Conservation (phyloP, 2,329 filamentous ascomycete genomes). For the Lasiodiplodia citricola region DNA sequence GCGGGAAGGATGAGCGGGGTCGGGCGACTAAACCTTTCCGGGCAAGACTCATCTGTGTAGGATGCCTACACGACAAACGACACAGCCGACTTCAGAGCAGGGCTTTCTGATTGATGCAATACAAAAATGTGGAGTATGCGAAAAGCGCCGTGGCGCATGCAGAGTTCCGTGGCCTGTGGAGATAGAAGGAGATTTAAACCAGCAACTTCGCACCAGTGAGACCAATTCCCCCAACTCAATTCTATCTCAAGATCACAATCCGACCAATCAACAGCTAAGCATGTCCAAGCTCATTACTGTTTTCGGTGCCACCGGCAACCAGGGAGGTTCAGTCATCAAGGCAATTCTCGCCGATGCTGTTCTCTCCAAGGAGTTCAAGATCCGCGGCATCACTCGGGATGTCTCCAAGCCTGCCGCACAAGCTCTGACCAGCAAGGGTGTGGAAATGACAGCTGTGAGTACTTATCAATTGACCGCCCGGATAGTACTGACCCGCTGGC, state of each 20-base stretch:
- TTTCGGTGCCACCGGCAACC: slow-evolving; percentile 64
- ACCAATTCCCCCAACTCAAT: too few species aligned
- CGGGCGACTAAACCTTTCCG: too few species aligned
- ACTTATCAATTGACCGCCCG: not conserved
- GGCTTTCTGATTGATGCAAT: too few species aligned
- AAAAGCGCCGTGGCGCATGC: too few species aligned
- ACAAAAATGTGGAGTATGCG: too few species aligned
- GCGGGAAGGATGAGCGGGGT: too few species aligned
- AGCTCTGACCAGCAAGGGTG: slow-evolving; percentile 52
- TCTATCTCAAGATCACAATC: not conserved
- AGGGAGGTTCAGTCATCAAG: slow-evolving; percentile 61
- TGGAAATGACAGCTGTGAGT: slow-evolving; percentile 43
- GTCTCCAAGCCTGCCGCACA: slow-evolving; percentile 52
- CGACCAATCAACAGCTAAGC: not conserved
- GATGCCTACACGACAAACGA: too few species aligned
- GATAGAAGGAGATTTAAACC: too few species aligned
- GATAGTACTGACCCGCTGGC: slow-evolving; percentile 41
- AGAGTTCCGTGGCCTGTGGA: too few species aligned
- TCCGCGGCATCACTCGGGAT: slow-evolving; percentile 64
- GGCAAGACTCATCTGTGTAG: too few species aligned
- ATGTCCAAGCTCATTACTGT: slow-evolving; percentile 57
- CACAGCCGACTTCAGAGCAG: too few species aligned
- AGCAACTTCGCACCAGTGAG: too few species aligned
- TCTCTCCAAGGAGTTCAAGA: slow-evolving; percentile 35
- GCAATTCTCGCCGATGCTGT: slow-evolving; percentile 38